Conservation (phyloP, 306 rosid genomes). For the Fagus crenata region DNA sequence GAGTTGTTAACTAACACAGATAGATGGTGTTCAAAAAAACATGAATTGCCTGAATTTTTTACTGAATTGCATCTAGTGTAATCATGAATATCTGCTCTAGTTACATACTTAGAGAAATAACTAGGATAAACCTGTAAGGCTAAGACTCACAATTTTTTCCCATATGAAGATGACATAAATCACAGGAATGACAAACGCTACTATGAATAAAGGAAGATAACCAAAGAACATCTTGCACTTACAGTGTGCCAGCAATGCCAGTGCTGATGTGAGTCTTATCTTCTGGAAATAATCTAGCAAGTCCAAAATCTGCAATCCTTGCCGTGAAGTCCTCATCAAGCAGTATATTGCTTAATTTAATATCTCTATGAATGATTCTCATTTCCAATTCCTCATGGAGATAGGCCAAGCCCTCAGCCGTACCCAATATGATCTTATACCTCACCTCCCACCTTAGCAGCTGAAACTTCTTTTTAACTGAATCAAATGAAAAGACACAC, state of each 20-base stretch:
- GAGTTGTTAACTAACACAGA: not conserved
- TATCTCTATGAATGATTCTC: slow-evolving; percentile 72
- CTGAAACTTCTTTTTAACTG: slow-evolving; percentile 20
- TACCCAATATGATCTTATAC: slow-evolving; percentile 40
- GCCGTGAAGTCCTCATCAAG: slow-evolving; percentile 55
- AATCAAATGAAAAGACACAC: not conserved
- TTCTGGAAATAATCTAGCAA: slow-evolving; percentile 61
- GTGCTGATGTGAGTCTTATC: slow-evolving; percentile 48
- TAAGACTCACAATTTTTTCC: not conserved
- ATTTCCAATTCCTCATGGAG: slow-evolving; percentile 60
- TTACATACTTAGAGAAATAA: not conserved
- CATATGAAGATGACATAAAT: not conserved
- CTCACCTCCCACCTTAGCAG: slow-evolving; percentile 40
- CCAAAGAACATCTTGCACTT: slow-evolving; percentile 8
- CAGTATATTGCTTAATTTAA: slow-evolving; percentile 58
- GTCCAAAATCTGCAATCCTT: slow-evolving; percentile 75
- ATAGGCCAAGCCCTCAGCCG: slow-evolving; percentile 67
- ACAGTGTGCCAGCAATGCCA: slow-evolving; percentile 49
- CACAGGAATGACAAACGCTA: not conserved
- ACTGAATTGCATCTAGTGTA: not conserved
- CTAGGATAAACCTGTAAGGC: not conserved
- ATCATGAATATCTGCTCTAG: not conserved
- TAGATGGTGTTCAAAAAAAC: not conserved
- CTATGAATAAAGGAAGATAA: not conserved
- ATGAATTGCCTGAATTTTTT: not conserved